These are phyloP conservation scores for Lipomyces sp. DNA, from an alignment of 805 yeast species.

Conservation along the genomic window DNA sequence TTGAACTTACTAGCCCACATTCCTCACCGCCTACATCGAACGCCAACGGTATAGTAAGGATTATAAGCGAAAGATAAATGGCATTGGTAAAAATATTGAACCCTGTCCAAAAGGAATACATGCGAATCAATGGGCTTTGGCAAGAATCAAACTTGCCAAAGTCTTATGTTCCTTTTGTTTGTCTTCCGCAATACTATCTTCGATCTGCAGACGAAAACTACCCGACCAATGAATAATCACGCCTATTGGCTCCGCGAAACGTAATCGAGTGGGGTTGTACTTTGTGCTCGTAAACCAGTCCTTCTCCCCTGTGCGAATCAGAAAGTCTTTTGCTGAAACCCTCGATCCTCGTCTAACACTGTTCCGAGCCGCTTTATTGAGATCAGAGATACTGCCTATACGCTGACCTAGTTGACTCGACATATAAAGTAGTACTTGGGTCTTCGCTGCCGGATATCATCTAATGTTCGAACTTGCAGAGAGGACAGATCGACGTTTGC, in stretches of 20 bases:
- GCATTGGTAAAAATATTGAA: constrained; percentile 35
- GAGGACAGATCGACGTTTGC: not conserved
- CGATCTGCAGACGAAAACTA: not conserved
- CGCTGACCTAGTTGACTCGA: not conserved
- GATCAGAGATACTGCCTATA: not conserved
- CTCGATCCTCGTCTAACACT: not conserved
- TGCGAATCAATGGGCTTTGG: constrained; percentile 1
- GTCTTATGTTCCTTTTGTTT: not conserved
- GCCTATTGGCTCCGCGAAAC: not conserved
- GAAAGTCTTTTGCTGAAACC: not conserved
- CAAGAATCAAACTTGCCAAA: constrained; percentile 2
- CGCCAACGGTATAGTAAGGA: constrained; percentile 86
- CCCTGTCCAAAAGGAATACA: constrained; percentile 28
- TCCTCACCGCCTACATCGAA: constrained; percentile 91
- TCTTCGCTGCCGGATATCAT: not conserved
- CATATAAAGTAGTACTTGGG: not conserved
- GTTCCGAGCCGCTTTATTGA: not conserved
- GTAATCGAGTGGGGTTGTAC: not conserved
- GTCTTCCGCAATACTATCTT: not conserved
- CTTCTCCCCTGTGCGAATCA: not conserved
- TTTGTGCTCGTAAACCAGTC: not conserved
- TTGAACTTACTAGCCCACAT: constrained; percentile 65
- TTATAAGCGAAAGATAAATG: constrained; percentile 67
- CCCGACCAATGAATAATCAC: not conserved
- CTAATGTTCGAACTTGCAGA: not conserved